A percentile compares a stretch with the other conserved stretches of the same genome.
Evolutionary conservation across 2,329 filamentous ascomycete genomes (phyloP).

Genomic region (Hortaea sp.): DNA sequence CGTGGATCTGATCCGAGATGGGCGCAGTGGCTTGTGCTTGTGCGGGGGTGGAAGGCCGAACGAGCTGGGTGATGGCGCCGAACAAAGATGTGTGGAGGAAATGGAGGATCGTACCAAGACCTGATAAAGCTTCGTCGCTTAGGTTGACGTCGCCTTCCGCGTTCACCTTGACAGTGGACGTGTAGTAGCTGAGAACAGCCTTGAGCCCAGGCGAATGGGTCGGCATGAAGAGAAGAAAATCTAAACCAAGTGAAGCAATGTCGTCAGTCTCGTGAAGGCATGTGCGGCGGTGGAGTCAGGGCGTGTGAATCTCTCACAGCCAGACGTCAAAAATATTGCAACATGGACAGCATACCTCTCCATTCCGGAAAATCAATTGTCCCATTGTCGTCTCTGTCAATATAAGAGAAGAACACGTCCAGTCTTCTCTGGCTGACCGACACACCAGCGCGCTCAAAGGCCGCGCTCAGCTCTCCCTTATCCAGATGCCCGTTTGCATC

Average conservation of each 20-base stretch:
- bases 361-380: conserved; percentile 87
- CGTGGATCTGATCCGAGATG: background rate
- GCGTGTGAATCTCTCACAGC: background rate
- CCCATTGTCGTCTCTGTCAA: conserved; percentile 83
- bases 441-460: conserved; percentile 70
- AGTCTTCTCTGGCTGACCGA: conserved; percentile 67
- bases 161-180: conserved; percentile 78
- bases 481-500: conserved; percentile 80
- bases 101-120: conserved; percentile 72
- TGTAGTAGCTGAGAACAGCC: conserved; percentile 83
- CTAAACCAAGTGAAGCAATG: conserved; percentile 31
- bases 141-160: conserved; percentile 89
- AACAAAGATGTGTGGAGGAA: conserved; percentile 65
- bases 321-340: background rate
- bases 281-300: too few relatives aligned
- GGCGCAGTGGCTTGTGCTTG: background rate
- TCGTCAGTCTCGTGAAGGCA: too few relatives aligned
- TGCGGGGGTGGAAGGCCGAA: conserved; percentile 4
- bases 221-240: conserved; percentile 86
- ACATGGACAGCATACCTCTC: conserved; percentile 53
- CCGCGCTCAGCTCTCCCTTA: conserved; percentile 68
- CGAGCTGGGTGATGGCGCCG: conserved; percentile 57
- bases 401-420: conserved; percentile 75
- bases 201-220: conserved; percentile 61
- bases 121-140: conserved; percentile 81